These are phyloP conservation scores for Amoeboaphelidium protococcarum DNA, from an alignment of 371 early-diverging fungal genomes.

Conservation along the genomic window DNA sequence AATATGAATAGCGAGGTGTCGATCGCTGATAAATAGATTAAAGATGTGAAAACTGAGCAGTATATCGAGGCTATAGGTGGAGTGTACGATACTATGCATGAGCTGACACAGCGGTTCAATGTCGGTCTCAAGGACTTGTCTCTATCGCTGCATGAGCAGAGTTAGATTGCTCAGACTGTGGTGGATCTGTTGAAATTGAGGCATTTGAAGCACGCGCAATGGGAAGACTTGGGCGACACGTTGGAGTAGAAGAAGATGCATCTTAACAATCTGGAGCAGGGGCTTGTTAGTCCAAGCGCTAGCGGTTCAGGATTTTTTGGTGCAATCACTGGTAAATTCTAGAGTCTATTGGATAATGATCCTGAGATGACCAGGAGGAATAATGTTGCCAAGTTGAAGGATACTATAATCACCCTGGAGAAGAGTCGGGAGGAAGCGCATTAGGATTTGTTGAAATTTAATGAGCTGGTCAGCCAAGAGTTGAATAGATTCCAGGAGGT, in stretches of 20 bases:
- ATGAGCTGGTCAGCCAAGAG: background rate
- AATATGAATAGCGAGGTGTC: background rate
- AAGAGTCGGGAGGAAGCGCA: background rate
- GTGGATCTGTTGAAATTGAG: background rate
- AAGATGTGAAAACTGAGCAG: too few species aligned
- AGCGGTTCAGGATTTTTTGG: background rate
- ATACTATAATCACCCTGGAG: background rate
- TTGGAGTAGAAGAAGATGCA: background rate
- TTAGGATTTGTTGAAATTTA: background rate
- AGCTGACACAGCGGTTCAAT: background rate
- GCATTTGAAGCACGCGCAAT: background rate
- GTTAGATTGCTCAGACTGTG: background rate
- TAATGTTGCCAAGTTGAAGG: background rate
- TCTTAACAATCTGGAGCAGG: background rate
- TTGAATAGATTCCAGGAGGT: background rate
- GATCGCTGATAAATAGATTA: background rate
- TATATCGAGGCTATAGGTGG: background rate
- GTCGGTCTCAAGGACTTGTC: background rate
- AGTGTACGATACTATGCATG: background rate
- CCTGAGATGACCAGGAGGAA: background rate
- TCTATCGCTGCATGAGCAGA: background rate
- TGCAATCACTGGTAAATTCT: background rate
- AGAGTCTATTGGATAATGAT: background rate
- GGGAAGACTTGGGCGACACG: background rate
- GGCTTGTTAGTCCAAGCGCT: background rate